These are phyloP conservation scores for Fusarium piperis DNA, from an alignment of 2,329 filamentous ascomycete species.

Conservation along the genomic window DNA sequence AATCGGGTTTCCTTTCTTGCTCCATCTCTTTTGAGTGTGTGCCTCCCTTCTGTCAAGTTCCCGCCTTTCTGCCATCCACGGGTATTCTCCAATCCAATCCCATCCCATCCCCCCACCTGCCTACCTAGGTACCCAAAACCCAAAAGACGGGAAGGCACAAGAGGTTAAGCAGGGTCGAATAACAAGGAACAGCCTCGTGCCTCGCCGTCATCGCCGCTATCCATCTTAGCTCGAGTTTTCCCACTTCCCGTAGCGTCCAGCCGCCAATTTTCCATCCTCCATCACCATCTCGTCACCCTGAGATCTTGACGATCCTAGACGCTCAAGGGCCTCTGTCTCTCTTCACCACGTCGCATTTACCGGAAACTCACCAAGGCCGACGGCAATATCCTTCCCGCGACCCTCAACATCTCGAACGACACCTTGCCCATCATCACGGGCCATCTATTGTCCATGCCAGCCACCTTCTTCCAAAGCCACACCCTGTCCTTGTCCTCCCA, in stretches of 20 bases:
- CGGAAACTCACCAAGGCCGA: neutral
- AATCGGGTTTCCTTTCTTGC: conserved; percentile 16
- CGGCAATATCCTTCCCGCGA: neutral
- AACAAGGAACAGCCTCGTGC: conserved; percentile 25
- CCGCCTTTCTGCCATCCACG: neutral
- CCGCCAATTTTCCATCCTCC: conserved; percentile 22
- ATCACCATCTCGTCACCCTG: conserved; percentile 20
- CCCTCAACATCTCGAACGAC: neutral
- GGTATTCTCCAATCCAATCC: neutral
- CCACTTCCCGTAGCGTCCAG: conserved; percentile 28
- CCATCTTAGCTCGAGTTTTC: conserved; percentile 23
- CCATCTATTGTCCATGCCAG: conserved; percentile 15
- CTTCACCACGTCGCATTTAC: neutral
- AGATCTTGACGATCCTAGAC: neutral
- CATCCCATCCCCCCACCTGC: neutral
- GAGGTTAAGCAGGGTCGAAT: conserved; percentile 9
- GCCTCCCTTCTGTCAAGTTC: neutral
- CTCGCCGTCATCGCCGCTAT: conserved; percentile 29
- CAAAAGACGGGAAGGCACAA: conserved; percentile 10
- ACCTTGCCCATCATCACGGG: neutral
- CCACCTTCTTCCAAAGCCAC: conserved; percentile 21
- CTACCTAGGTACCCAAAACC: neutral
- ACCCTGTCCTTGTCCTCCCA: conserved; percentile 31
- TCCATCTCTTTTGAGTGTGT: neutral
- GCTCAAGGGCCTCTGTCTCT: neutral